Evolutionary conservation across 176 grass and related monocot genomes (phyloP), one percentile per base, ranked within the genome.

Genomic region (Lolium rigidum): DNA sequence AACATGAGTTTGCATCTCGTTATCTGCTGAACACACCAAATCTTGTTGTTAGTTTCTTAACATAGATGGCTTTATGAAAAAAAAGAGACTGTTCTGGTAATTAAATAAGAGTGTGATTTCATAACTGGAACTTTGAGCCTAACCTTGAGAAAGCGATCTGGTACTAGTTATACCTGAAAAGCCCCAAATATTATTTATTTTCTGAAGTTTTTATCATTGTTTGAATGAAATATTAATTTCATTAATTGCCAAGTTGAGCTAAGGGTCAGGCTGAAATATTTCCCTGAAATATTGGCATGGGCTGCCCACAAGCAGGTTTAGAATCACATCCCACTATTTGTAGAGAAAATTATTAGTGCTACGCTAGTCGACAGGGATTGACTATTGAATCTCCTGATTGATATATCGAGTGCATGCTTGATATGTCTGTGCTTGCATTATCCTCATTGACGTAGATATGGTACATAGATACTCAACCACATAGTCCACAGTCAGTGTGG

Each of bases 1-100:
- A 76, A 38, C 37, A 55, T 81, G 48, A 28, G 24, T 76, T 83
- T 3, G 35, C 80, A 57, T 43, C 3, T 81, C 58, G 37, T 76
- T 63, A 46, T 47, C 0, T 61, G 22, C 35, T 58, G 31, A 65
- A 70, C 39, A 77, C 61, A 48, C 51, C 22, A 2, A 74, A 76
- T 60, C 3, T 35, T 88, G 21, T 39, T 70, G 5, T 43, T 22
- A 0, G 60, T 39, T 82, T 82, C 3, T 73, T 86, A 13, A 38
- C 3, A 55, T 28, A 26, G 25, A 71, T 76, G 48, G n/a, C 46
- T 44, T 66, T 9, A 21, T 31, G 76, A 26, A 77, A 22, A 37
- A 56, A 48, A 61, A 77, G 4, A 71, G 9, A 22, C 5, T 14
- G 28, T 72, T 21, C 7, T 17, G 22, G 28, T 64, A 61, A 57